A percentile compares a stretch with the other conserved stretches of the same genome.
Evolutionary conservation across 1,284 basidiomycete species (phyloP).

Genomic region (Macrocybe sp.): DNA sequence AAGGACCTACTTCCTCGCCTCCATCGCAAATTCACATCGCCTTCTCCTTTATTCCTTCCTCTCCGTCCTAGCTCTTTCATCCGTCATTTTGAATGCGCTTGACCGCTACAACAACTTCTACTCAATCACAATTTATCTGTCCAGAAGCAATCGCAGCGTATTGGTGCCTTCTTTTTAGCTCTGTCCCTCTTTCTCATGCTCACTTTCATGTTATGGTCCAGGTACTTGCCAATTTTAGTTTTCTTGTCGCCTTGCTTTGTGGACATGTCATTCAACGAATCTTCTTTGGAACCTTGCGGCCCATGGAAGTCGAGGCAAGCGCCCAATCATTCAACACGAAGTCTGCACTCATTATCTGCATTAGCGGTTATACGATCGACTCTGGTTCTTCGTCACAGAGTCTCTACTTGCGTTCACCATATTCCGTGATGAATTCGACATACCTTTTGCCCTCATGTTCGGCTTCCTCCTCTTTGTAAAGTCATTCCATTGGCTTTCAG

Average conservation of each 20-base stretch:
- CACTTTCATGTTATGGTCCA: slow-evolving; percentile 27
- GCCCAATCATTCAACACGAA: not conserved
- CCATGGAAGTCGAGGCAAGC: slow-evolving; percentile 89
- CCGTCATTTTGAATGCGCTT: slow-evolving; percentile 76
- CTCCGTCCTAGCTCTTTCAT: slow-evolving; percentile 68
- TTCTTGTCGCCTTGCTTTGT: slow-evolving; percentile 72
- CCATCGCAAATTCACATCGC: slow-evolving; percentile 54
- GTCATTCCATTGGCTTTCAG: slow-evolving; percentile 96
- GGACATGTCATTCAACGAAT: slow-evolving; percentile 80
- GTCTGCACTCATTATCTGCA: slow-evolving; percentile 4
- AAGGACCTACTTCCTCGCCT: slow-evolving; percentile 33
- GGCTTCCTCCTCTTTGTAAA: slow-evolving; percentile 91
- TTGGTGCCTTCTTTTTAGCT: slow-evolving; percentile 51
- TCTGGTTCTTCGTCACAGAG: slow-evolving; percentile 98
- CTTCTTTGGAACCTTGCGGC: slow-evolving; percentile 88
- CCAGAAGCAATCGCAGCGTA: slow-evolving; percentile 85
- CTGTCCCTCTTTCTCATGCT: not conserved
- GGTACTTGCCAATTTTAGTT: slow-evolving; percentile 91
- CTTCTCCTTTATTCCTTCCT: slow-evolving; percentile 65
- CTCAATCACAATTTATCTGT: slow-evolving; percentile 88
- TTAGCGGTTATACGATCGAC: slow-evolving; percentile 89
- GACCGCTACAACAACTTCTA: slow-evolving; percentile 91
- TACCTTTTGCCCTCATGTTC: slow-evolving; percentile 91
- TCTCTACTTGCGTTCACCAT: slow-evolving; percentile 95
- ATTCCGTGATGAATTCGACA: slow-evolving; percentile 91